Evolutionary conservation across 441 rosid species (phyloP), one percentile per base, ranked within the genome.

Genomic region (Gossypium laxum): DNA sequence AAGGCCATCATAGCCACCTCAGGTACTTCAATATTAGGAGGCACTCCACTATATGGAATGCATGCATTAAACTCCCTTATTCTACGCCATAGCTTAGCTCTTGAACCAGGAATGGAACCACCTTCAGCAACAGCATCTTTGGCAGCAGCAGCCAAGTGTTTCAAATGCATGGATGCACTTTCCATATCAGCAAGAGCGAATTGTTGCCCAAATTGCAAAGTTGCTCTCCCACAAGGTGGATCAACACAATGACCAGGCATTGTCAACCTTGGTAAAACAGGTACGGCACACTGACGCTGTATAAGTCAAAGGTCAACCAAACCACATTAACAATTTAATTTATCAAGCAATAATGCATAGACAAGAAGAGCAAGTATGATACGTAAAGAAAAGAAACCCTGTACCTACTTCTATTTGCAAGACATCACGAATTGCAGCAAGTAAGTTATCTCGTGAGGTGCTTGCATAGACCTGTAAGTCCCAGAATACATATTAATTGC

Each of bases 21-120:
- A 22, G 98, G 96, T 51, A 95, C 97, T 76, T 95, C 99, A 82
- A 81, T 79, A 75, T 71, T 87, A 72, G 87, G 74, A 30, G 96
- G 97, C 79, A 95, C 92, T 81, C 99, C 99, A 64, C 85, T 79
- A 83, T 84, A 95, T 6, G 97, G 91, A 72, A 92, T 75, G 75
- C 93, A 91, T n/a, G 99, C 99, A 85, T 95, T 95, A 85, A 95
- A 95, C 82, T 95, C 98, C 84, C 97, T 90, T 79, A 95, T 91
- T 82, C 99, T 88, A 67, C 99, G 98, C 99, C 99, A 95, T 69
- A 95, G 74, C 76, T 84, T 92, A 74, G 99, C 99, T 84, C 97
- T 88, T 72, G 93, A 88, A 77, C 99, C 99, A 74, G 98, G 96
- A 73, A 95, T 75, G 30, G 96, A 89, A 72, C 98, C 98, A 82